Percentiles rank a stretch among this genome's conserved stretches.
Evolutionary conservation across 768 basidiomycete genomes (phyloP).

Genomic region (Lactarius tabidus): DNA sequence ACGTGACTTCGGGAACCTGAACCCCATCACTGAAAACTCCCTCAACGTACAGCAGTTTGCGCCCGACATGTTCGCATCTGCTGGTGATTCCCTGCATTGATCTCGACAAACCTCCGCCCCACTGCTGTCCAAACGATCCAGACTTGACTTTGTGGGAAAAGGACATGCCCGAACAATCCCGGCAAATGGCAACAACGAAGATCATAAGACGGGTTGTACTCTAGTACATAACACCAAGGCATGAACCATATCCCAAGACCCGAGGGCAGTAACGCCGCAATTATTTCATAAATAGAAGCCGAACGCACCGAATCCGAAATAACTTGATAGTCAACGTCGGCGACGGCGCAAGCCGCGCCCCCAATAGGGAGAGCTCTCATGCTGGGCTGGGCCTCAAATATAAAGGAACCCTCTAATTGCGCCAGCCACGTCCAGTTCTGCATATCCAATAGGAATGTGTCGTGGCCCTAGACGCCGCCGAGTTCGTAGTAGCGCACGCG

Average conservation of each 20-base stretch:
- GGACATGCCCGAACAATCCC: neutral
- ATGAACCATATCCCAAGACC: neutral
- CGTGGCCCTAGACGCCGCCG: conserved; percentile 99
- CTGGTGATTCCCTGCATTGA: neutral
- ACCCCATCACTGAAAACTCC: no score
- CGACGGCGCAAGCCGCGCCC: neutral
- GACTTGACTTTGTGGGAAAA: neutral
- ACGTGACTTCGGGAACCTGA: neutral
- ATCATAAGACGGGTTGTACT: neutral
- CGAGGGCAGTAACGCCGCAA: neutral
- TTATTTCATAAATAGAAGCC: neutral
- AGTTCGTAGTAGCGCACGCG: conserved; percentile 94
- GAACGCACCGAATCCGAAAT: neutral
- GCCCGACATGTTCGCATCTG: neutral
- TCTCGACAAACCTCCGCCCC: neutral
- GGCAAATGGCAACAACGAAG: neutral
- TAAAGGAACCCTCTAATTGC: conserved; percentile 87
- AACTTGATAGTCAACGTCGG: neutral
- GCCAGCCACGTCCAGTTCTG: conserved; percentile 86
- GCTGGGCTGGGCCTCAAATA: neutral
- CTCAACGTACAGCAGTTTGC: neutral
- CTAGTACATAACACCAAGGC: neutral
- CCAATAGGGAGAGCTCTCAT: neutral
- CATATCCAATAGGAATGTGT: conserved; percentile 93
- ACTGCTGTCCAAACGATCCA: neutral